Percentiles rank a stretch among this genome's conserved stretches.
Evolutionary conservation across 2,329 filamentous ascomycete genomes (phyloP).

Genomic region (Zasmidium angulare): DNA sequence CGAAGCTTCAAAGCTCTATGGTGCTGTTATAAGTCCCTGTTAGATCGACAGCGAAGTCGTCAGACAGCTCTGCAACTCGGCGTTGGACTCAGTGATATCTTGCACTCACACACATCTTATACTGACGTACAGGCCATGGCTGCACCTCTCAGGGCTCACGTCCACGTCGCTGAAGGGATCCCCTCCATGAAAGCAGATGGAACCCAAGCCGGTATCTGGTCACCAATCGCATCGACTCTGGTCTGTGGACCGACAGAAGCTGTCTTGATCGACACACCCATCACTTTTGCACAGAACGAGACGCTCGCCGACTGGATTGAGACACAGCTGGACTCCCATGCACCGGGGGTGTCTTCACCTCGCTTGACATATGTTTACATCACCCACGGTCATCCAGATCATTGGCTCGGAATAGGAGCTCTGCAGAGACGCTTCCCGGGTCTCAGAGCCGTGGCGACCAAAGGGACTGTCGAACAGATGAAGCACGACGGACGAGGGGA

Average conservation of each 20-base stretch:
- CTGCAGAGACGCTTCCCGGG: constrained; percentile 6
- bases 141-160: constrained; percentile 1
- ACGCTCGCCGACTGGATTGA: constrained; percentile 8
- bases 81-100: too few species aligned
- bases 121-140: too few species aligned
- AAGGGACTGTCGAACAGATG: constrained; percentile 9
- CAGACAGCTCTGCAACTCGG: too few species aligned
- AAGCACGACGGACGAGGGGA: constrained; percentile 2
- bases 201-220: constrained; percentile 3
- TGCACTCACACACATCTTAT: too few species aligned
- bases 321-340: too few species aligned
- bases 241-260: constrained; percentile 4
- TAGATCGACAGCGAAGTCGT: too few species aligned
- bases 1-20: too few species aligned
- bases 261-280: constrained; percentile 9
- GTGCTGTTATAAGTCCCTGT: too few species aligned
- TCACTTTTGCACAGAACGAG: constrained; percentile 3
- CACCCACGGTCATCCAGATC: constrained; percentile 14
- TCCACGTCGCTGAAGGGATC: constrained; percentile 7
- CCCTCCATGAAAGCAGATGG: constrained; percentile 1
- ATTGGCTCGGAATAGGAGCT: constrained; percentile 7
- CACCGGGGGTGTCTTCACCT: not conserved
- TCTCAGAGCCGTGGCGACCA: constrained; percentile 1
- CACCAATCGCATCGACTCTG: constrained; percentile 8
- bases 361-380: constrained; percentile 6